Percentiles rank a stretch among this genome's conserved stretches.
These are phyloP conservation scores for Intubia oerlemansii DNA, from an alignment of 2,329 filamentous ascomycete species.

Conservation along the genomic window DNA sequence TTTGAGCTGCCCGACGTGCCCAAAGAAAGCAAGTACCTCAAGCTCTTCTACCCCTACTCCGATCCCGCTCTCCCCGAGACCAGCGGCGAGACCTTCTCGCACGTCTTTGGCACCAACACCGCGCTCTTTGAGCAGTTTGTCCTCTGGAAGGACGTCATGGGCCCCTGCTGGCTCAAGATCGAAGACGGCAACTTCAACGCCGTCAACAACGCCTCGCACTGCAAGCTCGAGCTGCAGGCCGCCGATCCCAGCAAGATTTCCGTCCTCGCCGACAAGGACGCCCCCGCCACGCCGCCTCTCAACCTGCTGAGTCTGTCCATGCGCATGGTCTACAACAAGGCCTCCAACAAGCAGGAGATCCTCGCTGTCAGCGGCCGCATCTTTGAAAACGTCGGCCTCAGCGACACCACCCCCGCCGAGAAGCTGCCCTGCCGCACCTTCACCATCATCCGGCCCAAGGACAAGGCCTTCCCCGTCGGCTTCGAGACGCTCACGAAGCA, in stretches of 20 bases:
- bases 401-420: conserved; percentile 72
- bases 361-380: conserved; percentile 77
- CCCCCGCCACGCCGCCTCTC: conserved; percentile 61
- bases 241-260: conserved; percentile 58
- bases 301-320: conserved; percentile 92
- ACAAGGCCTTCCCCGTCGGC: conserved; percentile 57
- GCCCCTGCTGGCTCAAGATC: conserved; percentile 91
- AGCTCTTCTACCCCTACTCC: conserved; percentile 87
- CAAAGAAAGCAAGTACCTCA: conserved; percentile 77
- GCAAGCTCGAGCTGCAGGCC: conserved; percentile 79
- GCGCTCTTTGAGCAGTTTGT: conserved; percentile 95
- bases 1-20: conserved; percentile 81
- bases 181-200: conserved; percentile 63
- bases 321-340: conserved; percentile 70
- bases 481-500: conserved; percentile 65
- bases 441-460: conserved; percentile 70
- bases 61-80: conserved; percentile 55
- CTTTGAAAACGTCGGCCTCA: conserved; percentile 75
- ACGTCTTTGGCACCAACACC: conserved; percentile 84
- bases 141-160: conserved; percentile 97
- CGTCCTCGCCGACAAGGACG: conserved; percentile 55
- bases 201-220: conserved; percentile 86
- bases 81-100: conserved; percentile 75
- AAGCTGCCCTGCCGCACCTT: conserved; percentile 79
- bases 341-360: conserved; percentile 93